Base-by-base conservation (phyloP, 805 yeast genomes). In the Dipodascus geniculatus region DNA sequence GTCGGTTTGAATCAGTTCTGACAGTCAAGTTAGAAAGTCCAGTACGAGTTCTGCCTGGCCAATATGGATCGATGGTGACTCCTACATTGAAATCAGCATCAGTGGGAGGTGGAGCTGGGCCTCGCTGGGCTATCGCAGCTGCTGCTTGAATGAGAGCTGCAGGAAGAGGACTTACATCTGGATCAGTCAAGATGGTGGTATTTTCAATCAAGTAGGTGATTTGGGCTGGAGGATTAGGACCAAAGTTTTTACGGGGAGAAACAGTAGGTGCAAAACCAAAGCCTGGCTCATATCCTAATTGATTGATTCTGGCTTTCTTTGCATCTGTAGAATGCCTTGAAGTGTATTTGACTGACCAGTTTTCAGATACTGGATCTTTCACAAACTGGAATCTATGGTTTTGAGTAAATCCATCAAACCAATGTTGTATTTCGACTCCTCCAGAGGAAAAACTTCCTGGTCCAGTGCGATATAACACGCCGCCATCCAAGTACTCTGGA, bases 321-420 rank as follows among this genome's bases (percentile, higher is more conserved):
- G 24, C 28, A 8, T 22, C 28, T 22, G 31, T 17, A 22, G 49
- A 23, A 47, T 23, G 24, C 28, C 28, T 22, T 9, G 49, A 47
- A 11, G 31, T 22, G n/a, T 47, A 47, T 4, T 47, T 47, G 28
- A 47, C 31, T 3, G 49, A 8, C 24, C 31, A 22, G 11, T 6
- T 28, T 3, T 38, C 44, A 22, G 28, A 3, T 6, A 14, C 4
- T 3, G 4, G 8, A 9, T 47, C 31, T 22, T 47, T 22, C n/a
- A 23, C 23, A 22, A 47, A 22, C 19, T 47, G 23, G n/a, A 47
- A 47, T 23, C 49, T 9, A 22, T 47, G 49, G n/a, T 47, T 47
- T 23, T 47, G 49, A 6, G 49, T 47, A 23, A 22, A 47, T 16
- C 49, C 49, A 23, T 47, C 49, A 22, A 47, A 47, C 49, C 49